A percentile compares a stretch with the other conserved stretches of the same genome.
phyloP scores from a whole-genome alignment of 768 basidiomycete species.

The Boletus sp. region DNA sequence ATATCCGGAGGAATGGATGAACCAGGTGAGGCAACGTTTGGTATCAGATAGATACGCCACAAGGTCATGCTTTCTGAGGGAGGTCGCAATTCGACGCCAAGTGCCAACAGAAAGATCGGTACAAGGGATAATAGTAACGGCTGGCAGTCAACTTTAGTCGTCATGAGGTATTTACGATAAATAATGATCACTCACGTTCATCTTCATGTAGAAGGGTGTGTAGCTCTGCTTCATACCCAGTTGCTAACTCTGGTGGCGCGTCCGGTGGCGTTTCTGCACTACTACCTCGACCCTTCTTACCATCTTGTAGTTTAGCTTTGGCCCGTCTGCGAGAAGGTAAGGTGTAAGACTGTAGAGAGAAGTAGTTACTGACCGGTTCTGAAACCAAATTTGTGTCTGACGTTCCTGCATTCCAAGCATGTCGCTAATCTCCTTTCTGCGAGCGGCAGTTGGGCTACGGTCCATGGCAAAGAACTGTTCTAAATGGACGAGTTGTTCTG shows the following conservation, averaged over 20 bases:
- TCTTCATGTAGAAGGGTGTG: slow-evolving; percentile 71
- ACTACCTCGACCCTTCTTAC: slow-evolving; percentile 44
- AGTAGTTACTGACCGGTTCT: slow-evolving; percentile 54
- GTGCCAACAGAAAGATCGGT: slow-evolving; percentile 71
- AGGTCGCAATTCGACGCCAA: slow-evolving; percentile 72
- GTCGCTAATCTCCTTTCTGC: slow-evolving; percentile 71
- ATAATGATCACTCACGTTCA: slow-evolving; percentile 53
- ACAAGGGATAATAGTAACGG: slow-evolving; percentile 75
- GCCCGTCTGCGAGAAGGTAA: slow-evolving; percentile 55
- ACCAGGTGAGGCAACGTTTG: slow-evolving; percentile 73
- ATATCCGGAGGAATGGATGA: slow-evolving; percentile 66
- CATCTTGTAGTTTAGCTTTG: slow-evolving; percentile 73
- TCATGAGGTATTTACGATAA: background rate
- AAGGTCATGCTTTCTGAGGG: slow-evolving; percentile 57
- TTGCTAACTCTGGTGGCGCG: slow-evolving; percentile 49
- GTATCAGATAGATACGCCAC: slow-evolving; percentile 72
- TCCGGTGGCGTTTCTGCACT: slow-evolving; percentile 42
- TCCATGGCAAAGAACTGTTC: slow-evolving; percentile 69
- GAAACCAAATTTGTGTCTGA: slow-evolving; percentile 90
- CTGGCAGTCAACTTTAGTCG: slow-evolving; percentile 34
- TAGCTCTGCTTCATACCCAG: slow-evolving; percentile 57
- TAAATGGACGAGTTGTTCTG: slow-evolving; percentile 74
- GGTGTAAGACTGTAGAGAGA: background rate
- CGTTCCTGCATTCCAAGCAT: slow-evolving; percentile 80
- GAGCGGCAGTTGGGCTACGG: slow-evolving; percentile 67